phyloP scores from a whole-genome alignment of 176 grass and related monocot genomes.

The Dendrocalamus sinicus region DNA sequence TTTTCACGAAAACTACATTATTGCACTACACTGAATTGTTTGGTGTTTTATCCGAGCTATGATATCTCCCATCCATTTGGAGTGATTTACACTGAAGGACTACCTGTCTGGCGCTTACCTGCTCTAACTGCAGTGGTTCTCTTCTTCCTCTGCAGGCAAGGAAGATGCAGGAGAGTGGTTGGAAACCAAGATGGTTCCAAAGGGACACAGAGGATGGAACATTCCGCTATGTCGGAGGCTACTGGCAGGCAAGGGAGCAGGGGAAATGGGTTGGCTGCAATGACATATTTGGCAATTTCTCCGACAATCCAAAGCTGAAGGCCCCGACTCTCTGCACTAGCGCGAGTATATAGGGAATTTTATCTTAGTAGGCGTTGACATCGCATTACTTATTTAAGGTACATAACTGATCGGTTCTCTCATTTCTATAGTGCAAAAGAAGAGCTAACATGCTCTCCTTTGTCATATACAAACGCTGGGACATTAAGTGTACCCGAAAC shows the following conservation, averaged over 20 bases:
- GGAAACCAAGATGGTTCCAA: conserved; percentile 85
- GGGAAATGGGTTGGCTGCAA: conserved; percentile 70
- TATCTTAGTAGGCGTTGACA: conserved; percentile 38
- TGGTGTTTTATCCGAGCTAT: neutral
- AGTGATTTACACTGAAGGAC: neutral
- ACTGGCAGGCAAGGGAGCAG: conserved; percentile 78
- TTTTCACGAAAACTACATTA: neutral
- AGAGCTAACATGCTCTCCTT: conserved; percentile 39
- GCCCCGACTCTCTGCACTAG: conserved; percentile 42
- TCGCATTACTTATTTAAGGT: conserved; percentile 44
- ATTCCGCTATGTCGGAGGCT: conserved; percentile 70
- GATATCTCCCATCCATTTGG: neutral
- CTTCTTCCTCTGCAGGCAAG: conserved; percentile 61
- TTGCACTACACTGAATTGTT: neutral
- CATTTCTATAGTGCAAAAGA: conserved; percentile 28
- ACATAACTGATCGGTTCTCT: conserved; percentile 42
- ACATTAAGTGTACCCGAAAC: conserved; percentile 18
- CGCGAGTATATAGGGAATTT: conserved; percentile 50
- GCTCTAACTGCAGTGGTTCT: neutral
- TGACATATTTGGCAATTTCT: conserved; percentile 75
- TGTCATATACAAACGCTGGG: conserved; percentile 30
- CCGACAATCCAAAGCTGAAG: conserved; percentile 34
- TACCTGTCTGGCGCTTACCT: neutral
- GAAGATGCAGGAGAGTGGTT: conserved; percentile 88
- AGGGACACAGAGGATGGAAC: conserved; percentile 57